phyloP scores from a whole-genome alignment of 305 asterid genomes.

The Solanum hybrid region DNA sequence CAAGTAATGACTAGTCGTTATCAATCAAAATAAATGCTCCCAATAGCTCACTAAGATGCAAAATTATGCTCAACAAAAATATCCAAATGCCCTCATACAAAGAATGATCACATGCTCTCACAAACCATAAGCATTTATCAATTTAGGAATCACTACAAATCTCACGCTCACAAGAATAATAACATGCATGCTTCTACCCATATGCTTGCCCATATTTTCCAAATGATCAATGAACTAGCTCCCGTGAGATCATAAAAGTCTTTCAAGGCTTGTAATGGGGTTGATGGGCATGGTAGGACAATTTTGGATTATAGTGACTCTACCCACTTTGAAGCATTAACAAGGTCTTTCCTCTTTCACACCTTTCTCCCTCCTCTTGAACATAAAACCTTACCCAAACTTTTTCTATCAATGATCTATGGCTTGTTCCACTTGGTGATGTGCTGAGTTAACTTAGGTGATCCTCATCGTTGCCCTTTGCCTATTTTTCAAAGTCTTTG shows the following conservation, averaged over 20 bases:
- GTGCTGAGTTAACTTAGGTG: background rate
- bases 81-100: background rate
- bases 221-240: background rate
- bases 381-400: background rate
- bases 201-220: background rate
- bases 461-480: background rate
- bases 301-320: background rate
- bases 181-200: background rate
- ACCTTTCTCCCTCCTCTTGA: background rate
- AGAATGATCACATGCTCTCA: background rate
- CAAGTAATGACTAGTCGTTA: background rate
- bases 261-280: background rate
- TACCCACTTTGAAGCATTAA: background rate
- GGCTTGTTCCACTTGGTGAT: background rate
- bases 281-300: background rate
- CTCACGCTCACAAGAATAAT: background rate
- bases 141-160: background rate
- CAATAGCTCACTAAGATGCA: background rate
- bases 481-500: background rate
- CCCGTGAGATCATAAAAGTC: background rate
- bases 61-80: background rate
- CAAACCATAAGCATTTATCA: background rate
- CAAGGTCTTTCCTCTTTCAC: background rate
- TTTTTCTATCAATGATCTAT: too few relatives aligned
- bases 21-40: background rate